These are phyloP conservation scores for Paxillus involutus DNA, from an alignment of 768 basidiomycete genomes.

Conservation along the genomic window DNA sequence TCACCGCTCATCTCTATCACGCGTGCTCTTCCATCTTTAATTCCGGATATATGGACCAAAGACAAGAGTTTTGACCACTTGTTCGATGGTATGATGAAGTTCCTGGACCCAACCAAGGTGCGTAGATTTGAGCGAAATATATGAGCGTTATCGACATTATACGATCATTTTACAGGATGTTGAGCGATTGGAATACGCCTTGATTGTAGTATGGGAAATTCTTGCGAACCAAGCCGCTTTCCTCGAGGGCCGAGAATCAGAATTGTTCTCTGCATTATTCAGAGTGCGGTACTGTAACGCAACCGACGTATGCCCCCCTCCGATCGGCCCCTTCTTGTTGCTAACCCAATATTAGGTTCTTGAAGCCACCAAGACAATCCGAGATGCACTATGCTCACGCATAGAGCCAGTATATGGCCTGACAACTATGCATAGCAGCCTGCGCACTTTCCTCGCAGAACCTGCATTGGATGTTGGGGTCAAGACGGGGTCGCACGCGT, in stretches of 20 bases:
- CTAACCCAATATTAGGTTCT: slow-evolving; percentile 52
- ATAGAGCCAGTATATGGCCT: slow-evolving; percentile 85
- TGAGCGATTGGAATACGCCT: slow-evolving; percentile 70
- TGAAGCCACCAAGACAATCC: slow-evolving; percentile 80
- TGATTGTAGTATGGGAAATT: slow-evolving; percentile 84
- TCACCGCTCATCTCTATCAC: slow-evolving; percentile 51
- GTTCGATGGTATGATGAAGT: slow-evolving; percentile 63
- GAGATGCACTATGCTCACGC: slow-evolving; percentile 68
- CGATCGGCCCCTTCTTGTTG: not conserved
- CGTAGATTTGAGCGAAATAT: slow-evolving; percentile 16
- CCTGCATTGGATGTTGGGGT: slow-evolving; percentile 49
- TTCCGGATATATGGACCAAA: slow-evolving; percentile 69
- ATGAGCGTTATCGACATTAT: not conserved
- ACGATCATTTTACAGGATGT: slow-evolving; percentile 44
- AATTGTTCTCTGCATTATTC: slow-evolving; percentile 71
- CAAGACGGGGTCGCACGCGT: slow-evolving; percentile 71
- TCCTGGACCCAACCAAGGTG: slow-evolving; percentile 65
- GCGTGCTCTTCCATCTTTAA: slow-evolving; percentile 38
- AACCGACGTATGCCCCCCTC: slow-evolving; percentile 52
- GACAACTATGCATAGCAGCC: slow-evolving; percentile 75
- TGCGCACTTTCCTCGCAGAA: slow-evolving; percentile 63
- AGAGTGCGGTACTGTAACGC: slow-evolving; percentile 72
- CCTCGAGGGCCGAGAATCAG: slow-evolving; percentile 79
- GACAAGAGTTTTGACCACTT: slow-evolving; percentile 70
- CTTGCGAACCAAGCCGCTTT: slow-evolving; percentile 70